phyloP scores from a whole-genome alignment of 1,139 yeast species.

The Hemisphaericaspora xylanilytica region DNA sequence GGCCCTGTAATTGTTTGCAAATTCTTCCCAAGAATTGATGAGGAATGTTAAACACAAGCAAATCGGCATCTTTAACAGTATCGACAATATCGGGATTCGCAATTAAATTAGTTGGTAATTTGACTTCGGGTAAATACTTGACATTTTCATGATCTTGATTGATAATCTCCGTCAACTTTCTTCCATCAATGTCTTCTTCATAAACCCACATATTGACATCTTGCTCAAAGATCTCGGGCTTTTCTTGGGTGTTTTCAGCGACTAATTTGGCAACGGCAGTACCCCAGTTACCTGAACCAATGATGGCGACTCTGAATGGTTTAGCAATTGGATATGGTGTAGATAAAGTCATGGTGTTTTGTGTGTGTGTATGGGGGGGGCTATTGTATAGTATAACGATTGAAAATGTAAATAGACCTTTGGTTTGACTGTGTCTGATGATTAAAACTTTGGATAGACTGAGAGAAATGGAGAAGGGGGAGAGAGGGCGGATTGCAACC shows the following conservation, averaged over 20 bases:
- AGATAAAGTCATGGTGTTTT: constrained; percentile 35
- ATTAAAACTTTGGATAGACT: no score
- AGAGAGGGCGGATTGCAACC: background rate
- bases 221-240: constrained; percentile 63
- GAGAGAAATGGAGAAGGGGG: no score
- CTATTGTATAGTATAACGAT: no score
- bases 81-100: constrained; percentile 82
- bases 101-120: constrained; percentile 72
- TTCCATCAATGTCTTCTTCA: constrained; percentile 72
- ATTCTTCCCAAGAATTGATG: constrained; percentile 85
- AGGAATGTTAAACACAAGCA: constrained; percentile 86
- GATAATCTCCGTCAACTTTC: constrained; percentile 80
- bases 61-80: constrained; percentile 74
- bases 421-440: no score
- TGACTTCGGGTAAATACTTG: constrained; percentile 78
- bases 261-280: constrained; percentile 92
- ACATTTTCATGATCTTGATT: constrained; percentile 87
- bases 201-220: constrained; percentile 93
- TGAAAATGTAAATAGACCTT: no score
- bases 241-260: constrained; percentile 75
- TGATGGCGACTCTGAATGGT: constrained; percentile 57
- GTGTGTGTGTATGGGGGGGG: constrained; percentile 6
- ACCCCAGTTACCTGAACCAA: constrained; percentile 91
- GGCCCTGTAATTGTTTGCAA: constrained; percentile 71
- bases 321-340: constrained; percentile 30